These are phyloP conservation scores for Microcyclospora pomicola DNA, from an alignment of 2,329 filamentous ascomycete species.

Conservation along the genomic window DNA sequence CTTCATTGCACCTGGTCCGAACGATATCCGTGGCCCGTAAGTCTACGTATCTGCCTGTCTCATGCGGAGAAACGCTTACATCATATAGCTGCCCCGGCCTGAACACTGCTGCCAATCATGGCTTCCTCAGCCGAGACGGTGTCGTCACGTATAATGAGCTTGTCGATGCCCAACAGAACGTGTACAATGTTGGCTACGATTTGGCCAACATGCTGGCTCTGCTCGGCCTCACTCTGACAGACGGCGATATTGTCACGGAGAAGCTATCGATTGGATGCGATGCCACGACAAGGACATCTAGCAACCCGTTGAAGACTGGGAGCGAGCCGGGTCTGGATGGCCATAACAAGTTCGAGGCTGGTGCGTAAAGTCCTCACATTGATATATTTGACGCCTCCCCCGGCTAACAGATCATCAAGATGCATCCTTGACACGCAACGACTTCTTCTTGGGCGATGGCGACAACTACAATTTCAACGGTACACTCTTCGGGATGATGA, in stretches of 20 bases:
- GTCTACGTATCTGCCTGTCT: too few relatives aligned
- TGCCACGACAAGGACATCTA: conserved; percentile 29
- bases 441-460: conserved; percentile 26
- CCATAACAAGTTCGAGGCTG: conserved; percentile 32
- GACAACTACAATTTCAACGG: conserved; percentile 29
- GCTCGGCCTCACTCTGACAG: conserved; percentile 26
- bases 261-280: conserved; percentile 35
- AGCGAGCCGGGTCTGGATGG: conserved; percentile 29
- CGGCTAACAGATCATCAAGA: conserved; percentile 26
- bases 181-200: conserved; percentile 33
- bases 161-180: conserved; percentile 33
- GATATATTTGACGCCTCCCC: conserved; percentile 24
- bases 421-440: conserved; percentile 28
- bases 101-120: conserved; percentile 31
- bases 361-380: not conserved
- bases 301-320: conserved; percentile 22
- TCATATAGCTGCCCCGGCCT: conserved; percentile 25
- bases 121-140: conserved; percentile 31
- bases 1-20: conserved; percentile 24
- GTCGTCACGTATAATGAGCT: conserved; percentile 30
- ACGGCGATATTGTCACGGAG: conserved; percentile 29
- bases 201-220: conserved; percentile 27
- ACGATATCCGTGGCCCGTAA: conserved; percentile 27
- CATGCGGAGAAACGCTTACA: conserved; percentile 2
- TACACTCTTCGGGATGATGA: conserved; percentile 28